Base-by-base conservation (phyloP, 495 filamentous ascomycete genomes). In the Xylaria nigripes region DNA sequence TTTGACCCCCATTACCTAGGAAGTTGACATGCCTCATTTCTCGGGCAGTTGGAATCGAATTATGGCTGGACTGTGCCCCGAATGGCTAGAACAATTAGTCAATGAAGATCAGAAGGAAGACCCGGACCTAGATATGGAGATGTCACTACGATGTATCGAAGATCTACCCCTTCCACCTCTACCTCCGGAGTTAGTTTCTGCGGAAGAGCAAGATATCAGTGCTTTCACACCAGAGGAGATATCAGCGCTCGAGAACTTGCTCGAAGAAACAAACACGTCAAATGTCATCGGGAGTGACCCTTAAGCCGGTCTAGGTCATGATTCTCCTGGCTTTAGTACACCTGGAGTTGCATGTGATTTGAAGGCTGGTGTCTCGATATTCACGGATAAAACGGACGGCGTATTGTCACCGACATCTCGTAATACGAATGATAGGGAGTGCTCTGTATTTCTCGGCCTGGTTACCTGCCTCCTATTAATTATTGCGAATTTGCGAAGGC, bases 1-100 rank as follows among this genome's bases (percentile, higher is more conserved):
- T 70, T 72, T 95, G 66, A 79, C 81, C 29, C 84, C 86, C 48
- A 78, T 87, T 45, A 69, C 65, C 22, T 70, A 58, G 57, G 42
- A 32, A 23, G 29, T 55, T 10, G 34, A 55, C 29, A 50, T 57
- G 54, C 54, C 54, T 57, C 42, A 57, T 42, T 57, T 57, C 34
- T 41, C 30, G 42, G 32, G 29, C 16, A 47, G 48, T 57, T 57
- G 54, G 54, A 22, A 57, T 46, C 47, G 48, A 19, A 42, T 30
- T 42, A 23, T 57, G 2, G 23, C 16, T 22, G 6, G 18, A 13
- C 34, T 57, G 23, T 57, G 47, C 42, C 47, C 54, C 23, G 15
- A 22, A 45, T 51, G 42, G 48, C 48, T 57, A 50, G 38, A 49
- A 55, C 27, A 38, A 19, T 25, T 34, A 27, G 21, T 55, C 13